Percentiles rank a stretch among this genome's conserved stretches.
Evolutionary conservation across 208 protist genomes (phyloP).

Genomic region (Strigomonas culicis): DNA sequence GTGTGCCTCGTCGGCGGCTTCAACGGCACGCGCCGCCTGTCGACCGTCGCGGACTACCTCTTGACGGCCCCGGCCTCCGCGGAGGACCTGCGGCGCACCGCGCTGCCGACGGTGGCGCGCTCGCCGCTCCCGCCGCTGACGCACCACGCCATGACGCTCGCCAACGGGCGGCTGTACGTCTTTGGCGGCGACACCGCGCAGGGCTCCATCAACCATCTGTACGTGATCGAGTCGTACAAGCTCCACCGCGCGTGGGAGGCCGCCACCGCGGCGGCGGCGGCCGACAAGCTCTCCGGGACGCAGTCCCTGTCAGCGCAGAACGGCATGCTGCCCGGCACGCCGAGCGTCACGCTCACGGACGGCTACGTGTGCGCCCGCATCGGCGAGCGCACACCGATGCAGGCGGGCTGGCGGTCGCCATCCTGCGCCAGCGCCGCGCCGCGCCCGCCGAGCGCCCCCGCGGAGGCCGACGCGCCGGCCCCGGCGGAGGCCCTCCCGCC

Average conservation of each 20-base stretch:
- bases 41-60: slow-evolving; percentile 24
- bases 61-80: slow-evolving; percentile 9
- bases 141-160: slow-evolving; percentile 35
- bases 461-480: slow-evolving; percentile 3
- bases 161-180: slow-evolving; percentile 33
- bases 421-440: too few species aligned
- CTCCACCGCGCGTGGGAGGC: slow-evolving; percentile 10
- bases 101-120: neutral
- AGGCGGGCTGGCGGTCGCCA: too few species aligned
- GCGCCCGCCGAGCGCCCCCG: neutral
- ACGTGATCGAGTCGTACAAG: slow-evolving; percentile 23
- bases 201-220: slow-evolving; percentile 26
- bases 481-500: neutral
- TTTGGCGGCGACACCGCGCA: slow-evolving; percentile 55
- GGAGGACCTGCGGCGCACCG: slow-evolving; percentile 4
- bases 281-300: neutral
- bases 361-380: neutral
- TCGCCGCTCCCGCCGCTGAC: slow-evolving; percentile 19
- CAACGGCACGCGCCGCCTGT: slow-evolving; percentile 30
- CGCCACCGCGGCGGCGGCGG: too few species aligned
- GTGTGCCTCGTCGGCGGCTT: slow-evolving; percentile 62
- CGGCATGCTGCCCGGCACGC: too few species aligned
- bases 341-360: neutral
- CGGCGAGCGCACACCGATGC: too few species aligned
- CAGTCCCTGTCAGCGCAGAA: too few species aligned